Conservation (phyloP, 2,329 filamentous ascomycete species). For the Aspergillus quadricinctus region DNA sequence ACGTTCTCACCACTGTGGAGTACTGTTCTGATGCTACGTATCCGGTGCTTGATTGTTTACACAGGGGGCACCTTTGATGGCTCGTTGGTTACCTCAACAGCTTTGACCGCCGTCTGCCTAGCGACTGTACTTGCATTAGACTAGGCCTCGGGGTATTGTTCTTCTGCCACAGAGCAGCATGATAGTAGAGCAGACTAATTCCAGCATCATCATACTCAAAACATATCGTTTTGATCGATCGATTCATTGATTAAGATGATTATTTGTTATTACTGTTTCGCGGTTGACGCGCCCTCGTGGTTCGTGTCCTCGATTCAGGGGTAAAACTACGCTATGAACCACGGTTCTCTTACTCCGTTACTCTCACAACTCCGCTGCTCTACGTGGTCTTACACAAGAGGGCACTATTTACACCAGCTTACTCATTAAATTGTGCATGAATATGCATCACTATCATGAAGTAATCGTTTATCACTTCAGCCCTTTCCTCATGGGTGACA, state of each 20-base stretch:
- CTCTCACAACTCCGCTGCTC: no score
- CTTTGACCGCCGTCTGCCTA: conserved; percentile 2
- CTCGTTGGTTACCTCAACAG: conserved; percentile 7
- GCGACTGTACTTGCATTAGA: background rate
- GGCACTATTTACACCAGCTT: background rate
- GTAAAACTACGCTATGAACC: conserved; percentile 21
- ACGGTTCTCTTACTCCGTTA: conserved; percentile 11
- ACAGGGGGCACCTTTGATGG: background rate
- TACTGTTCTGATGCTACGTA: background rate
- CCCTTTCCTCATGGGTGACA: no score
- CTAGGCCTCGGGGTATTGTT: no score
- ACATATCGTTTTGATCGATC: no score
- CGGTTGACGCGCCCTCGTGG: conserved; percentile 3
- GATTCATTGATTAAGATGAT: no score
- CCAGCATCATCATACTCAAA: no score
- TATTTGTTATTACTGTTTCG: no score
- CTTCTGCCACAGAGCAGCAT: no score
- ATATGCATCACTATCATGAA: no score
- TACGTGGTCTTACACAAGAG: background rate
- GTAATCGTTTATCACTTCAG: no score
- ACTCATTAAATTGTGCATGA: no score
- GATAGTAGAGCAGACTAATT: no score
- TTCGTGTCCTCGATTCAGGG: conserved; percentile 21
- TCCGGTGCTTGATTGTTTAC: conserved; percentile 9
- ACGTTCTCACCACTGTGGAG: background rate